Base-by-base conservation (phyloP, 2,329 filamentous ascomycete species). In the Monilinia aucupariae region DNA sequence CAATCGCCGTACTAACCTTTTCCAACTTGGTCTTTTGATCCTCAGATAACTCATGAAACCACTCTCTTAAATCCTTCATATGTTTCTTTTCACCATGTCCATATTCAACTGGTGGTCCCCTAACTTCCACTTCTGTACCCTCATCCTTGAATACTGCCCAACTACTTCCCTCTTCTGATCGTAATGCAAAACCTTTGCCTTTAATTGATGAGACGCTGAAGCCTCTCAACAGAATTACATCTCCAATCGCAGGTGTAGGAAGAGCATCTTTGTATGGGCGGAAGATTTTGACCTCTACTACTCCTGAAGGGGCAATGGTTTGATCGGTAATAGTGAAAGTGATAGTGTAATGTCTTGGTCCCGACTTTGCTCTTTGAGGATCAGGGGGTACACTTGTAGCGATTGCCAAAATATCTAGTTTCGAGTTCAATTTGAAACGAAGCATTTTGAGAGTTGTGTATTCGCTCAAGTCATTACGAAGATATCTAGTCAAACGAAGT, bases 91-190 rank as follows among this genome's bases (percentile, higher is more conserved):
- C 85, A 34, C 73, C 75, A 17, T 78, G 75, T 34, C 76, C 76
- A 65, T 82, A 78, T 73, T 87, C 85, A 25, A 87, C 79, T 0
- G 84, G 84, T 60, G 83, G 82, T 0, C 84, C 85, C 65, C 79
- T 81, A 59, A 87, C 80, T 74, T 87, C 70, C 10, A 67, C 81
- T 49, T 76, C 73, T 51, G 75, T 73, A 47, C 75, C 69, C 15
- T 62, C 64, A 30, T 67, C 67, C 67, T 85, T 82, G 66, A 84
- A 86, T 3, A 88, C 82, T 2, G 82, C 85, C 82, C 85, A 88
- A 61, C 82, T 81, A 20, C 83, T 86, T 41, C 75, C 76, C 51
- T 82, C 81, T 13, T 70, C 69, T 15, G 71, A 72, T 54, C 79
- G 76, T 56, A 87, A 74, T 0, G 82, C 84, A 65, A 83, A 85